A percentile compares a stretch with the other conserved stretches of the same genome.
phyloP scores from a whole-genome alignment of 2,329 filamentous ascomycete species.

The Rhinocladiella mackenziei region DNA sequence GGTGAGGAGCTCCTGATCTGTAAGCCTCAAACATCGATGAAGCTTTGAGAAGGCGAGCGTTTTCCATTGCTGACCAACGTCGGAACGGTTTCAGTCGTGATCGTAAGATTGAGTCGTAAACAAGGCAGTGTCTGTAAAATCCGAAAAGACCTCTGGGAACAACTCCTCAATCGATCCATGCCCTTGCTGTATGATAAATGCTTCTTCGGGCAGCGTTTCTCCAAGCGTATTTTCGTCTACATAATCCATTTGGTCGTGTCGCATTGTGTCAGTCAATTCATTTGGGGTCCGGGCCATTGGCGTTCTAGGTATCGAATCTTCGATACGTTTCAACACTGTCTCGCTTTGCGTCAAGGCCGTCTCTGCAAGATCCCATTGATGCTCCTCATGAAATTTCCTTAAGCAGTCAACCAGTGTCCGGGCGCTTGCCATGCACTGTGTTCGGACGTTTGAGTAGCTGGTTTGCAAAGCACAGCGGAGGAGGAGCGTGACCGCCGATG shows the following conservation, averaged over 20 bases:
- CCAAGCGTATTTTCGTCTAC: slow-evolving; percentile 13
- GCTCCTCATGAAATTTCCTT: slow-evolving; percentile 46
- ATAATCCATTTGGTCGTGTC: slow-evolving; percentile 11
- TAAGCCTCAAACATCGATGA: not conserved
- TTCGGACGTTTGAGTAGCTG: slow-evolving; percentile 44
- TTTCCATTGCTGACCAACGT: no score
- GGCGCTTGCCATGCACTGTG: slow-evolving; percentile 46
- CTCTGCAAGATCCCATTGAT: slow-evolving; percentile 54
- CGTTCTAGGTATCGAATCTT: slow-evolving; percentile 23
- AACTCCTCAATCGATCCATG: slow-evolving; percentile 23
- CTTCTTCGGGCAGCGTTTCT: slow-evolving; percentile 16
- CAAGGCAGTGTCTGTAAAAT: slow-evolving; percentile 26
- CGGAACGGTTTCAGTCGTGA: slow-evolving; percentile 2
- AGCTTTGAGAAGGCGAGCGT: no score
- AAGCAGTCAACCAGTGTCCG: slow-evolving; percentile 48
- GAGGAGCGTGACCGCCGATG: slow-evolving; percentile 28
- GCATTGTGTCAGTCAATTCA: slow-evolving; percentile 6
- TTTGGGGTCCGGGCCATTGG: slow-evolving; percentile 14
- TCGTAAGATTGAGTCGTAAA: slow-evolving; percentile 11
- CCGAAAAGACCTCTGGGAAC: slow-evolving; percentile 27
- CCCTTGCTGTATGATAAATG: slow-evolving; percentile 12
- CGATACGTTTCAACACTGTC: slow-evolving; percentile 37
- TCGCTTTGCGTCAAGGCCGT: slow-evolving; percentile 52
- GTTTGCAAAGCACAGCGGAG: slow-evolving; percentile 32
- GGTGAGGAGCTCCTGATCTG: no score